A percentile compares a stretch with the other conserved stretches of the same genome.
phyloP scores from a whole-genome alignment of 257 asterid genomes.

The Fraxinus quadrangulata region DNA sequence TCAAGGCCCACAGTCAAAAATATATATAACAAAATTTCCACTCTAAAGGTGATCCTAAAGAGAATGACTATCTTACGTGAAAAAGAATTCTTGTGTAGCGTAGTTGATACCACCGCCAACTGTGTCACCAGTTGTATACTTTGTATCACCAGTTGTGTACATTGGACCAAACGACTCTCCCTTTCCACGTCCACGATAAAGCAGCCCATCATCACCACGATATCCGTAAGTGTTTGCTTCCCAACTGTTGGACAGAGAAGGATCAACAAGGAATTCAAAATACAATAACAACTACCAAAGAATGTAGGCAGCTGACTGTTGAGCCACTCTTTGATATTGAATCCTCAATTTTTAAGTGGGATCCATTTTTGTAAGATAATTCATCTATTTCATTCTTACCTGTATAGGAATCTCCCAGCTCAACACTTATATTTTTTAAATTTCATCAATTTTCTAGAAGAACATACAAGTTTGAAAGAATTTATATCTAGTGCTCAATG shows the following conservation, averaged over 20 bases:
- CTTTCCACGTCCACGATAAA: constrained; percentile 85
- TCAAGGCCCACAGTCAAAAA: neutral
- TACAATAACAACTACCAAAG: constrained; percentile 12
- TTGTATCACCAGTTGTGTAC: constrained; percentile 46
- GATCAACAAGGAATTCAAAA: constrained; percentile 22
- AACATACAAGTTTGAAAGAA: neutral
- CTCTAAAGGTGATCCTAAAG: neutral
- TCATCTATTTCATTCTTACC: constrained; percentile 9
- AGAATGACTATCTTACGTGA: constrained; percentile 68
- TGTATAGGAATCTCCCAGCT: neutral
- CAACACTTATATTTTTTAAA: neutral
- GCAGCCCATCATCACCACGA: constrained; percentile 91
- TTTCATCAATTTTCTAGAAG: neutral
- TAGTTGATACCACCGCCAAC: constrained; percentile 96
- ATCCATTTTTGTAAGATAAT: neutral
- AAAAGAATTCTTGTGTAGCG: constrained; percentile 77
- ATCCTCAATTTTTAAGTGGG: constrained; percentile 8
- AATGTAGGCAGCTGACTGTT: neutral
- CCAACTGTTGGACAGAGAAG: constrained; percentile 60
- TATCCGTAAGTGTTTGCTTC: constrained; percentile 91
- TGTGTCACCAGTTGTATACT: constrained; percentile 70
- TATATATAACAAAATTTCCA: constrained; percentile 3
- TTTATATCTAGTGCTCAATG: neutral
- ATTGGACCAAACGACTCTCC: constrained; percentile 93
- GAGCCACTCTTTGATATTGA: constrained; percentile 3